Base-by-base conservation (phyloP, 371 early-diverging fungal genomes). In the Mortierella sp. region DNA sequence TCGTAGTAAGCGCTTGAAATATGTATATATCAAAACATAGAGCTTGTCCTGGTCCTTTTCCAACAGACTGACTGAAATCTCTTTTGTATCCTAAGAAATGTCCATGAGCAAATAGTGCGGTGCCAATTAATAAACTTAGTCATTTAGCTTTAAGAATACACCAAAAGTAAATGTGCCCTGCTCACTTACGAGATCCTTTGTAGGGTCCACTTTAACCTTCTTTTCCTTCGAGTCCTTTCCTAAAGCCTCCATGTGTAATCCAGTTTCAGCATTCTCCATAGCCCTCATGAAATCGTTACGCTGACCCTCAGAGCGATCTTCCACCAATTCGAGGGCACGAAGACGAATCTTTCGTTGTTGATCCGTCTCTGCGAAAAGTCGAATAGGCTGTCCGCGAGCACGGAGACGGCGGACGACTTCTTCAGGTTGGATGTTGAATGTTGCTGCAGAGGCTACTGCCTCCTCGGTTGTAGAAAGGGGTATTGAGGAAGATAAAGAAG, bases 311-410 rank as follows among this genome's bases (percentile, higher is more conserved):
- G 90, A 85, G 37, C 91, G 89, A 73, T 96, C 96, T 67, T 97
- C 96, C 53, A 90, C 89, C n/a, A 96, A 72, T 78, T 98, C 97
- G 37, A 97, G 72, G 10, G 87, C 86, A 64, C 95, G 91, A 56
- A 98, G 86, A 59, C 99, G 95, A 57, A 87, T 83, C 61, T 93
- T 89, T 47, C 99, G 94, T 71, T 94, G 89, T 34, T 85, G 84
- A 71, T 95, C 92, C 5, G 94, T 91, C 81, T 98, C 99, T 51
- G 92, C 99, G 79, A 98, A 98, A 42, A 97, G 84, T 10, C 95
- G 91, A 75, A 97, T 96, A 22, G 99, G 99, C 74, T 97, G 93
- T 29, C 92, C 94, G 61, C 93, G 92, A 3, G 94, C 93, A 28
- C 99, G 88, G 60, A 98, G 83, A 57, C 98, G 91, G 56, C 93